Percentiles rank a stretch among this genome's conserved stretches.
Conservation (phyloP, 1,284 basidiomycete species). For the Athelia sp. region DNA sequence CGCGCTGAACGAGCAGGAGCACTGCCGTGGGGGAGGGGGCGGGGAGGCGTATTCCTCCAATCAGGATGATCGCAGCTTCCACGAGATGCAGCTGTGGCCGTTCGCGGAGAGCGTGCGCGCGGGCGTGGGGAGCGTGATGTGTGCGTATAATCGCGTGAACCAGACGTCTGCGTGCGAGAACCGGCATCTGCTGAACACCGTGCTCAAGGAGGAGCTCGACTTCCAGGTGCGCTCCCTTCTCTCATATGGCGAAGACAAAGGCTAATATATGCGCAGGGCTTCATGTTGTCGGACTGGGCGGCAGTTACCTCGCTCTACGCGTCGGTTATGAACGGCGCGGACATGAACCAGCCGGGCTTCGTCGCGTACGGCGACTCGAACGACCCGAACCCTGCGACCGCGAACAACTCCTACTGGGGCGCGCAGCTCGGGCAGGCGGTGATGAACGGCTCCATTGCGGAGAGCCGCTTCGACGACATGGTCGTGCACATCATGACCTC, state of each 20-base stretch:
- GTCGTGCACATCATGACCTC: constrained; percentile 29
- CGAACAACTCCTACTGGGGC: constrained; percentile 20
- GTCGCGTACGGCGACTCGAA: constrained; percentile 8
- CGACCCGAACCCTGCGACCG: constrained; percentile 10
- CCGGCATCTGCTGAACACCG: constrained; percentile 37
- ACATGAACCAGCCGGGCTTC: too few relatives aligned
- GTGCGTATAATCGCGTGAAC: constrained; percentile 40
- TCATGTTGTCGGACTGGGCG: constrained; percentile 21
- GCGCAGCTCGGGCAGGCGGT: constrained; percentile 31
- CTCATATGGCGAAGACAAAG: neutral
- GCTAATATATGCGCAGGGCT: constrained; percentile 9
- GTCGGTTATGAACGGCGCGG: too few relatives aligned
- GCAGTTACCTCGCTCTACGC: too few relatives aligned
- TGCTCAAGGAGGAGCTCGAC: constrained; percentile 39
- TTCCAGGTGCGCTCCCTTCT: constrained; percentile 12
- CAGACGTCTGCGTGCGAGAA: constrained; percentile 45
- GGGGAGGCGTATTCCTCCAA: constrained; percentile 29
- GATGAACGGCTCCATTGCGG: constrained; percentile 36
- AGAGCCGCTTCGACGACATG: constrained; percentile 13
- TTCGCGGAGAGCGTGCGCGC: constrained; percentile 41
- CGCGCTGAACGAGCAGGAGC: constrained; percentile 22
- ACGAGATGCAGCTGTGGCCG: constrained; percentile 35
- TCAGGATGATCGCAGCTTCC: constrained; percentile 37
- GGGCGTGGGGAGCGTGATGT: constrained; percentile 47
- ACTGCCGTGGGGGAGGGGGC: too few relatives aligned